Conservation (phyloP, 2,329 filamentous ascomycete species). For the Diaporthe vexans region DNA sequence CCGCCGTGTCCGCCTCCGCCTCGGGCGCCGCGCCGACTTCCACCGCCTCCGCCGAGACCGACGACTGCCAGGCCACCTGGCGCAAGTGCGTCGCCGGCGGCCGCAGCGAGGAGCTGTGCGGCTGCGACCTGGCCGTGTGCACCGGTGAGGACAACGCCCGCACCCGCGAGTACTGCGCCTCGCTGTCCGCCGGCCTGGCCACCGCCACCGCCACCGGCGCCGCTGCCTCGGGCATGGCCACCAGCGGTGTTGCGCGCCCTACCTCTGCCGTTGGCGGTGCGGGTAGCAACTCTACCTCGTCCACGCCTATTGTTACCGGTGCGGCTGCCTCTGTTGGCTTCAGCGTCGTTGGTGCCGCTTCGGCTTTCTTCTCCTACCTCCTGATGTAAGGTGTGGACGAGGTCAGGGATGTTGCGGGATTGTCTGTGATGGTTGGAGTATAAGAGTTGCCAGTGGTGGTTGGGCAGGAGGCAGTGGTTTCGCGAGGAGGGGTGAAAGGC, state of each 20-base stretch:
- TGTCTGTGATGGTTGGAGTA: not conserved
- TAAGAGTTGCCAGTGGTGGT: too few species aligned
- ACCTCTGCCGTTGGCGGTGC: not conserved
- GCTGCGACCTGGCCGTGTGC: constrained; percentile 26
- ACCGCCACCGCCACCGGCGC: constrained; percentile 1
- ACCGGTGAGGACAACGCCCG: constrained; percentile 18
- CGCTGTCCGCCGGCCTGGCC: not conserved
- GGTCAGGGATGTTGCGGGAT: not conserved
- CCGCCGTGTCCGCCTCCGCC: constrained; percentile 8
- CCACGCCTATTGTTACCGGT: constrained; percentile 4
- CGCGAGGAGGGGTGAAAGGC: not conserved
- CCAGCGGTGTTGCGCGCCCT: constrained; percentile 1
- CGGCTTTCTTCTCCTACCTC: constrained; percentile 29
- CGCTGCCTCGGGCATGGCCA: not conserved
- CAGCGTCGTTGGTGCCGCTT: constrained; percentile 13
- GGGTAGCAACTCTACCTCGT: constrained; percentile 10
- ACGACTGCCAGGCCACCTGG: constrained; percentile 9
- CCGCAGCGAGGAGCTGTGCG: constrained; percentile 17
- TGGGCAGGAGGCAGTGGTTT: too few species aligned
- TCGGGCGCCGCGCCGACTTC: not conserved
- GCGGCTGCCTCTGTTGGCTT: constrained; percentile 16
- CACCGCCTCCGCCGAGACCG: not conserved
- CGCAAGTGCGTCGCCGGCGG: not conserved
- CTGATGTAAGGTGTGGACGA: not conserved
- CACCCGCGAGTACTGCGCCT: constrained; percentile 15